Evolutionary conservation across 2,329 filamentous ascomycete species (phyloP).

Genomic region (Sporothrix variecibatus): DNA sequence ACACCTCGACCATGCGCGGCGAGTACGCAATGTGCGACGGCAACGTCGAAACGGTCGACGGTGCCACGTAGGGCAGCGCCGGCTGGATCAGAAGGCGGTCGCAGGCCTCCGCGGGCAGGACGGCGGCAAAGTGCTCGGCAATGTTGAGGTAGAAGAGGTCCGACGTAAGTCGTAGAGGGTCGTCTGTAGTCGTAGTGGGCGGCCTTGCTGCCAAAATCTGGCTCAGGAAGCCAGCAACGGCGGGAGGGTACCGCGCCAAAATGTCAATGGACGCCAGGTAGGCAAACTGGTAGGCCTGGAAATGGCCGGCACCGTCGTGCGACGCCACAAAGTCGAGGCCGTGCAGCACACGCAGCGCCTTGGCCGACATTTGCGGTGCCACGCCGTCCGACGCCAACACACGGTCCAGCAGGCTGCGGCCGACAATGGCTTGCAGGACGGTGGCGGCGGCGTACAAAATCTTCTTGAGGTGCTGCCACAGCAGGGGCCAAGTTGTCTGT

Average conservation of each 20-base stretch:
- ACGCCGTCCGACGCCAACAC: constrained; percentile 46
- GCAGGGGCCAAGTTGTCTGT: constrained; percentile 64
- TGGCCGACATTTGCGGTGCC: constrained; percentile 68
- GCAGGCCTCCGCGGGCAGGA: constrained; percentile 65
- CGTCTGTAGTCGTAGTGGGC: constrained; percentile 35
- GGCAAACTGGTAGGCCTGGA: constrained; percentile 83
- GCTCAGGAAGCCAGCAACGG: constrained; percentile 67
- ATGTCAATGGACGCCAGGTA: constrained; percentile 82
- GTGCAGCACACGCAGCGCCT: constrained; percentile 71
- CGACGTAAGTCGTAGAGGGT: constrained; percentile 62
- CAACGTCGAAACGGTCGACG: constrained; percentile 32
- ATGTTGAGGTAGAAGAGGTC: constrained; percentile 88
- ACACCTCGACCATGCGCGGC: constrained; percentile 60
- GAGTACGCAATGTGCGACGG: constrained; percentile 40
- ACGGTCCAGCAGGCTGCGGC: constrained; percentile 59
- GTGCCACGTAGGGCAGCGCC: constrained; percentile 70
- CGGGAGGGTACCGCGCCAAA: constrained; percentile 67
- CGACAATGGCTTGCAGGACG: constrained; percentile 71
- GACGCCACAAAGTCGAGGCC: constrained; percentile 82
- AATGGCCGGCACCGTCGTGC: constrained; percentile 69
- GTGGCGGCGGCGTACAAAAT: constrained; percentile 75
- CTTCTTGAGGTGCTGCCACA: constrained; percentile 76
- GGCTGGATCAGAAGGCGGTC: constrained; percentile 74
- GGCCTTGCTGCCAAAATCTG: constrained; percentile 56
- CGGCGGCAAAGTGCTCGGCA: constrained; percentile 77